Base-by-base conservation (phyloP, 2,329 filamentous ascomycete species). In the Fusarium cicatricum region DNA sequence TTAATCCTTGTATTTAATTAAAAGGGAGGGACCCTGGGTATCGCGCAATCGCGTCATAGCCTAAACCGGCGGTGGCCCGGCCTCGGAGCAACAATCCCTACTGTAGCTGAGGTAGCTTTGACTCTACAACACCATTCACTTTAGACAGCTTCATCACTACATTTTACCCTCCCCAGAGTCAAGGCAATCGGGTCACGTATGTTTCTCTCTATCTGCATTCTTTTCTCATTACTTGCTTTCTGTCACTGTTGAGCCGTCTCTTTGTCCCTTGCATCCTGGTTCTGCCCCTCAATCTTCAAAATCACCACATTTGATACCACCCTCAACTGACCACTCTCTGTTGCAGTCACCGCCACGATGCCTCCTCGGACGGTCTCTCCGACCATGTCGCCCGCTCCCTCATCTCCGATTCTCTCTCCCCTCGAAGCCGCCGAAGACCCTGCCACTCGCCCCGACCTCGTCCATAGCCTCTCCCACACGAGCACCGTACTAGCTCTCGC, bases 401-500 rank as follows among this genome's bases (percentile, higher is more conserved):
- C 58, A 3, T 69, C 66, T 3, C 66, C 66, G 6, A 57, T 69
- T 2, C 62, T 69, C 9, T 65, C 60, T 3, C 54, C 64, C 1
- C 66, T 69, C 52, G 66, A 69, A 52, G 48, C 55, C 29, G 64
- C 58, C 39, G 64, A 69, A 39, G 64, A 69, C 12, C 51, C 62
- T 9, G 47, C 54, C 7, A 66, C 55, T 16, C 67, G 62, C 11
- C 90, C 90, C n/a, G 82, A 85, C 49, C 82, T 92, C 39, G 78
- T 88, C 53, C 91, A 96, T 72, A 87, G 87, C 64, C 84, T 96
- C 59, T 83, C 87, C 70, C 90, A 94, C 71, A 84, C 87, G 69
- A 90, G 87, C 73, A 92, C 90, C 3, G 90, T 96, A 41, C 86
- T 99, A 44, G 87, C 92, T 9, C 83, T 99, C 51, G 91, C 88